Percentiles rank a stretch among this genome's conserved stretches.
Conservation (phyloP, 192 early-diverging fungal genomes). For the Coemansia reversa region DNA sequence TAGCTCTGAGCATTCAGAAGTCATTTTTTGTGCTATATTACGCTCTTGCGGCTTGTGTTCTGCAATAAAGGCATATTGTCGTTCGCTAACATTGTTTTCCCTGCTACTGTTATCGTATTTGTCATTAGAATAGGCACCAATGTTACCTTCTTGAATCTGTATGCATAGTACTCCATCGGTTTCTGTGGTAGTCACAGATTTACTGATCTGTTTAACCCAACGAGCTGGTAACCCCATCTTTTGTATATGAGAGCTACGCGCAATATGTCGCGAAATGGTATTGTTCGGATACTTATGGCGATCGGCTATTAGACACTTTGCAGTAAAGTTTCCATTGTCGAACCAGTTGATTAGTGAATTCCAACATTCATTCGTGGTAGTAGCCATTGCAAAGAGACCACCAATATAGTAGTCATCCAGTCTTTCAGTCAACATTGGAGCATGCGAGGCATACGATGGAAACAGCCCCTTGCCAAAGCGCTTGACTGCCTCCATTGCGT, state of each 20-base stretch:
- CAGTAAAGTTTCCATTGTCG: slow-evolving; percentile 32
- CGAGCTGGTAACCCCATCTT: slow-evolving; percentile 1
- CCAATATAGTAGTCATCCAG: slow-evolving; percentile 71
- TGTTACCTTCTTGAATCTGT: background rate
- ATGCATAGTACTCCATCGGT: slow-evolving; percentile 16
- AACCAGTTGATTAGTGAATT: slow-evolving; percentile 34
- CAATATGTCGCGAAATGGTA: background rate
- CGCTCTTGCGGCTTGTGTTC: background rate
- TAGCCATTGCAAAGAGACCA: slow-evolving; percentile 54
- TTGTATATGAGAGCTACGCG: slow-evolving; percentile 1
- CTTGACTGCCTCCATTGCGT: slow-evolving; percentile 55
- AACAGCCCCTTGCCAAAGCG: slow-evolving; percentile 47
- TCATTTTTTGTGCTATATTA: background rate
- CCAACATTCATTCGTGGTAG: slow-evolving; percentile 41
- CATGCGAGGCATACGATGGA: slow-evolving; percentile 48
- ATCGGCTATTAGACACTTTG: slow-evolving; percentile 33
- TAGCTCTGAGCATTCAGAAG: slow-evolving; percentile 16
- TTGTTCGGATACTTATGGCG: background rate
- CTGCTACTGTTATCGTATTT: background rate
- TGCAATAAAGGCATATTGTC: slow-evolving; percentile 23
- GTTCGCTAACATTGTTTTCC: background rate
- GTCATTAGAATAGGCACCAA: background rate
- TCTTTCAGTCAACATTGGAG: slow-evolving; percentile 76
- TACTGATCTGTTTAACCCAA: slow-evolving; percentile 13
- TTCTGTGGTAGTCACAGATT: slow-evolving; percentile 10